Evolutionary conservation across 2,329 filamentous ascomycete genomes (phyloP).

Genomic region (Waltergamsia citrina): DNA sequence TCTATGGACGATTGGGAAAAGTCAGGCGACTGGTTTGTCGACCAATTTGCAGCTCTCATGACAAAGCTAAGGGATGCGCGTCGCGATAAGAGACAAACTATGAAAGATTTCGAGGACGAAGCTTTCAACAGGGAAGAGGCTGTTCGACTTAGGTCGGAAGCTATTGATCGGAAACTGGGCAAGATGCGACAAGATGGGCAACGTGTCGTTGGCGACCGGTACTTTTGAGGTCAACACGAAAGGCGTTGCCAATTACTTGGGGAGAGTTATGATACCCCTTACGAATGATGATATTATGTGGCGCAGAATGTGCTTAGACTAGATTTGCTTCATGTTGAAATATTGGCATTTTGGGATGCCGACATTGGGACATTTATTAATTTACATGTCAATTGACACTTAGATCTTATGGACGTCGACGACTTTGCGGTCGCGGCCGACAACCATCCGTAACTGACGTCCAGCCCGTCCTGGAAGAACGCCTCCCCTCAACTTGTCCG

Average conservation of each 20-base stretch:
- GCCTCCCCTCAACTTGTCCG: slow-evolving; percentile 47
- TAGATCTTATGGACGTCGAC: slow-evolving; percentile 42
- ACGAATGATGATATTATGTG: not conserved
- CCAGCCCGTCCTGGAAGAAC: slow-evolving; percentile 40
- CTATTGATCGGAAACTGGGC: slow-evolving; percentile 43
- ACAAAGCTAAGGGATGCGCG: slow-evolving; percentile 36
- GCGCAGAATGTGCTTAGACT: not conserved
- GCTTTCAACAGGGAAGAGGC: slow-evolving; percentile 44
- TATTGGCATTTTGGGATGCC: too few species aligned
- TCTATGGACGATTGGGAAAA: slow-evolving; percentile 48
- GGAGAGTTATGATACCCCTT: not conserved
- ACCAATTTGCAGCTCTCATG: slow-evolving; percentile 41
- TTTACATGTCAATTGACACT: not conserved
- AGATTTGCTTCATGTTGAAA: too few species aligned
- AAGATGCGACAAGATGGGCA: slow-evolving; percentile 48
- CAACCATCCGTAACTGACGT: slow-evolving; percentile 51
- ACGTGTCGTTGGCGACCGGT: slow-evolving; percentile 39
- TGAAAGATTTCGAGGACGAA: slow-evolving; percentile 44
- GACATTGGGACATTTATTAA: too few species aligned
- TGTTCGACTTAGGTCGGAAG: slow-evolving; percentile 41
- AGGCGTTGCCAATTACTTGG: not conserved
- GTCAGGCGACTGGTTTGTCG: slow-evolving; percentile 50
- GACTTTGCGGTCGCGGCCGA: slow-evolving; percentile 51
- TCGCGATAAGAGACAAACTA: slow-evolving; percentile 36
- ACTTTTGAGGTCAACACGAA: not conserved